A percentile compares a stretch with the other conserved stretches of the same genome.
Conservation (phyloP, 345 rosid genomes). For the Citrus maxima region DNA sequence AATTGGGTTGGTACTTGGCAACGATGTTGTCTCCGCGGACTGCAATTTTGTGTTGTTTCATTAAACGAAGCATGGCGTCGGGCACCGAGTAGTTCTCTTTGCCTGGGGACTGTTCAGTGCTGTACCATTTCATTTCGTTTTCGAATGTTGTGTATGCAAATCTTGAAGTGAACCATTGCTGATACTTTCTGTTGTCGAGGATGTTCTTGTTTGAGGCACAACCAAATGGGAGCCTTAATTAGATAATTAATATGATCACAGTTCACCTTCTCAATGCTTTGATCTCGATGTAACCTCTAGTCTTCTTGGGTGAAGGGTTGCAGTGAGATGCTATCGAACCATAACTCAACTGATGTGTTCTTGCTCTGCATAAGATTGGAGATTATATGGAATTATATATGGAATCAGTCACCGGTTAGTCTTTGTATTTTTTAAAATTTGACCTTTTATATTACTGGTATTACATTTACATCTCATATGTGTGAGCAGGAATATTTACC, state of each 20-base stretch:
- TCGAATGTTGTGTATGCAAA: constrained; percentile 59
- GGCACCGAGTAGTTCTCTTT: constrained; percentile 48
- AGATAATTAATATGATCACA: background rate
- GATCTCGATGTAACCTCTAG: constrained; percentile 63
- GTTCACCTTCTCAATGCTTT: constrained; percentile 42
- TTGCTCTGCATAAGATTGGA: constrained; percentile 33
- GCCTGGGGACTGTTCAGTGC: constrained; percentile 43
- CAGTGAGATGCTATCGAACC: background rate
- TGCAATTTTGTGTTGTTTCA: constrained; percentile 28
- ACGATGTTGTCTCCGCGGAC: constrained; percentile 77
- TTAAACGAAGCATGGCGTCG: constrained; percentile 55
- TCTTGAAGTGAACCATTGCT: constrained; percentile 66
- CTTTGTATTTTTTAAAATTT: no score
- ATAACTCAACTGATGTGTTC: constrained; percentile 25
- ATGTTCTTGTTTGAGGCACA: constrained; percentile 57
- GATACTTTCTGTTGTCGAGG: constrained; percentile 48
- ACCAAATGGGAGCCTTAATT: constrained; percentile 51
- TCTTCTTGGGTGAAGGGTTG: constrained; percentile 72
- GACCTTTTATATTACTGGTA: no score
- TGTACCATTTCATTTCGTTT: constrained; percentile 81
- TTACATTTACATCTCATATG: no score
- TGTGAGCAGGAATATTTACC: no score
- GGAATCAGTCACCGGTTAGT: no score
- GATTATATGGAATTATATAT: background rate
- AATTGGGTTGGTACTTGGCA: constrained; percentile 33